A percentile compares a stretch with the other conserved stretches of the same genome.
These are phyloP conservation scores for Fragaria nilgerrensis DNA, from an alignment of 306 rosid genomes.

Conservation along the genomic window DNA sequence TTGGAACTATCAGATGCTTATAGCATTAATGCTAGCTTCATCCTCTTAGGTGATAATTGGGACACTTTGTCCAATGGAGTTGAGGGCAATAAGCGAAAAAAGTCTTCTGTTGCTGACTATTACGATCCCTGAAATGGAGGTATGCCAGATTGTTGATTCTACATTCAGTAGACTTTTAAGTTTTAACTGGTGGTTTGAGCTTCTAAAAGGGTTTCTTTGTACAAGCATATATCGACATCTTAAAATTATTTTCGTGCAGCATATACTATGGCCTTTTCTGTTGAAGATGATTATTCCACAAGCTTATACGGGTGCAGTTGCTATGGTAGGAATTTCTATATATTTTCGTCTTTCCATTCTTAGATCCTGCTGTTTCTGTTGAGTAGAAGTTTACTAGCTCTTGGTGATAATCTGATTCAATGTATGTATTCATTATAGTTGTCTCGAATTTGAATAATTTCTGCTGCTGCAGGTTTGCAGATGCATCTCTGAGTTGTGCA, in stretches of 20 bases:
- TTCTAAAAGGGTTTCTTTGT: conserved; percentile 16
- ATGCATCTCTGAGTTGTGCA: conserved; percentile 89
- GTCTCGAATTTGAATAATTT: not conserved
- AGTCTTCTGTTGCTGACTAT: conserved; percentile 91
- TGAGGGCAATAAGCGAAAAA: conserved; percentile 82
- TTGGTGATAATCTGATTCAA: not conserved
- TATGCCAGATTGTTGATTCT: conserved; percentile 26
- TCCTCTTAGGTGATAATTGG: conserved; percentile 71
- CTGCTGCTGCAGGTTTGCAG: conserved; percentile 78
- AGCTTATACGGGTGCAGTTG: conserved; percentile 81
- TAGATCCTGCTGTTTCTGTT: conserved; percentile 14
- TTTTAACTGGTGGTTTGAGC: not conserved
- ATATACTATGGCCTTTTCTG: conserved; percentile 95
- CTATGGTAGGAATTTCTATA: conserved; percentile 50
- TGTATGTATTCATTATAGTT: conserved; percentile 2
- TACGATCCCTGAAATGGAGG: conserved; percentile 99
- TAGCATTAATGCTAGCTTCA: conserved; percentile 18
- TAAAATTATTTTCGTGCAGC: conserved; percentile 46
- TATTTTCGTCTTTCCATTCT: conserved; percentile 10
- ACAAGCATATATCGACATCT: conserved; percentile 7
- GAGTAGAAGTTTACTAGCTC: not conserved
- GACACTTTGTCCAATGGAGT: conserved; percentile 52
- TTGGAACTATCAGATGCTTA: conserved; percentile 15
- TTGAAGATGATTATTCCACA: conserved; percentile 84
- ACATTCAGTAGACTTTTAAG: not conserved